phyloP scores from a whole-genome alignment of 2,329 filamentous ascomycete species.

The Ophiostoma perfectum region DNA sequence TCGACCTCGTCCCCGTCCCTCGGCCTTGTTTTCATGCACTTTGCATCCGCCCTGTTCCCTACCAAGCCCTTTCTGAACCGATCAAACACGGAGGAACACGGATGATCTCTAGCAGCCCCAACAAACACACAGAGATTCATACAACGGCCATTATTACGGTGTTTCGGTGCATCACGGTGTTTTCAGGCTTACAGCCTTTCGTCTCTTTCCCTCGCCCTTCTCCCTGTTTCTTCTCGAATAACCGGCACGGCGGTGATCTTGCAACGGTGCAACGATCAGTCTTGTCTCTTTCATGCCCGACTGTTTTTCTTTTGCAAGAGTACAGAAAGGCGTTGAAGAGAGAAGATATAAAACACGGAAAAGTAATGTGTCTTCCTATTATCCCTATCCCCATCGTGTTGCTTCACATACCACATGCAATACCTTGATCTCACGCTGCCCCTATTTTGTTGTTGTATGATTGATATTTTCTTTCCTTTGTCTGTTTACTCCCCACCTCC shows the following conservation, averaged over 20 bases:
- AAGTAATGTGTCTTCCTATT: slow-evolving; percentile 18
- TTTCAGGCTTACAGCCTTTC: not conserved
- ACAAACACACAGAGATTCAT: not conserved
- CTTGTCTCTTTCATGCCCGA: not conserved
- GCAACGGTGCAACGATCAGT: slow-evolving; percentile 9
- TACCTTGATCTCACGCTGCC: not conserved
- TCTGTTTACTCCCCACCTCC: not conserved
- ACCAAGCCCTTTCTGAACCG: too few relatives aligned
- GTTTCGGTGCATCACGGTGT: slow-evolving; percentile 1
- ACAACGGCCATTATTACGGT: not conserved
- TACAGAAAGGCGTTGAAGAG: not conserved
- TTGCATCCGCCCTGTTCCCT: not conserved
- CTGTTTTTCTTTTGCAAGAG: not conserved
- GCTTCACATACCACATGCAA: not conserved
- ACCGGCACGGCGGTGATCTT: slow-evolving; percentile 13
- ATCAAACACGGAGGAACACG: not conserved
- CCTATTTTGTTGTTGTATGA: not conserved
- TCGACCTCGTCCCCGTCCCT: not conserved
- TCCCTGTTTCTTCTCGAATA: not conserved
- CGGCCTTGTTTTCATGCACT: not conserved
- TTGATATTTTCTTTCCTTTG: not conserved
- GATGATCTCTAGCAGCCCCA: not conserved
- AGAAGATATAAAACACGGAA: slow-evolving; percentile 1
- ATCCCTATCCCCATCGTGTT: not conserved
- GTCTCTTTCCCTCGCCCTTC: not conserved